phyloP scores from a whole-genome alignment of 2,329 filamentous ascomycete species.

The Colletotrichum lini region DNA sequence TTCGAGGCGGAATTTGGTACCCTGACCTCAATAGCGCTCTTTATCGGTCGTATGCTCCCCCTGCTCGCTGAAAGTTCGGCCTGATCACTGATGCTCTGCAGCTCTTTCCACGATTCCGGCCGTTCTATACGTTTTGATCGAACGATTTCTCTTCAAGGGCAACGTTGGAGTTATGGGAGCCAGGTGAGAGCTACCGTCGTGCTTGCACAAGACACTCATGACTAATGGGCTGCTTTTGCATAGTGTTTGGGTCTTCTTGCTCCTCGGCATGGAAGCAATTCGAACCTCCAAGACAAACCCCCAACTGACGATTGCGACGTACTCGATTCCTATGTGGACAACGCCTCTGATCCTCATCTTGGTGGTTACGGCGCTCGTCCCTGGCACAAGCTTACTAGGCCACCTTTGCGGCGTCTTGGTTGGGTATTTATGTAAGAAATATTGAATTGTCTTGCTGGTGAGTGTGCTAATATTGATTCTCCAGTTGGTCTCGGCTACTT shows the following conservation, averaged over 20 bases:
- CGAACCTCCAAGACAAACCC: constrained; percentile 88
- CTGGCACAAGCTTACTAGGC: constrained; percentile 86
- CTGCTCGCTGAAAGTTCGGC: constrained; percentile 6
- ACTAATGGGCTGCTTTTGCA: constrained; percentile 7
- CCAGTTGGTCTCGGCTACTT: constrained; percentile 88
- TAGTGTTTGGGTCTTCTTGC: constrained; percentile 93
- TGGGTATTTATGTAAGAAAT: constrained; percentile 84
- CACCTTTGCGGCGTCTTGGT: constrained; percentile 87
- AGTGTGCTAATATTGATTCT: constrained; percentile 43
- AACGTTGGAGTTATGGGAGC: constrained; percentile 86
- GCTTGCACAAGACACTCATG: not conserved
- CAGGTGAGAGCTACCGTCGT: constrained; percentile 69
- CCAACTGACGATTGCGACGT: constrained; percentile 74
- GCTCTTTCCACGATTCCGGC: constrained; percentile 87
- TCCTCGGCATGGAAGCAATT: constrained; percentile 88
- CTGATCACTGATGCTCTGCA: constrained; percentile 53
- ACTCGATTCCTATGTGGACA: constrained; percentile 91
- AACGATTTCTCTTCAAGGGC: constrained; percentile 78
- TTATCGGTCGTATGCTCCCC: constrained; percentile 87
- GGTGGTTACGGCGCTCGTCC: constrained; percentile 82
- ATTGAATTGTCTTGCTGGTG: not conserved
- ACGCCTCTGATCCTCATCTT: constrained; percentile 85
- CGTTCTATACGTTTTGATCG: constrained; percentile 83
- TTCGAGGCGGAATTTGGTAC: constrained; percentile 96
- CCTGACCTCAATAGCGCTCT: constrained; percentile 86